These are phyloP conservation scores for Cystofilobasidium capitatum DNA, from an alignment of 768 basidiomycete genomes.

Conservation along the genomic window DNA sequence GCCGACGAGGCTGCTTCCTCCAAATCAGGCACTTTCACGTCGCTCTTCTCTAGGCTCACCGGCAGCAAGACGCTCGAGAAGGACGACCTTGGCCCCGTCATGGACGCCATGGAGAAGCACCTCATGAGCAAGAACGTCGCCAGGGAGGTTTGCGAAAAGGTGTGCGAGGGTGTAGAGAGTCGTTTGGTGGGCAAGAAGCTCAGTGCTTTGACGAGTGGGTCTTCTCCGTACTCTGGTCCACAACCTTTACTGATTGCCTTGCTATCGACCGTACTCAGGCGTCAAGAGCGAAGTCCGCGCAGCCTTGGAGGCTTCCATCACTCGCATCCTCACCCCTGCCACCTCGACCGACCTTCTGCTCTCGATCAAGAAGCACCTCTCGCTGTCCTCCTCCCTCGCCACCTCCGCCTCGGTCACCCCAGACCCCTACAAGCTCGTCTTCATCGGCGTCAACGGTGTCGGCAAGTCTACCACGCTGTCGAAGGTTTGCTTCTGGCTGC, in stretches of 20 bases:
- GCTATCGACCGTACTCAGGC: constrained; percentile 44
- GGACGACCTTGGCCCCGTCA: constrained; percentile 71
- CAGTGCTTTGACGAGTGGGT: constrained; percentile 75
- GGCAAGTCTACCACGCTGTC: constrained; percentile 97
- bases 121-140: constrained; percentile 99
- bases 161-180: constrained; percentile 89
- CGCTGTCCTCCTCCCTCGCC: constrained; percentile 43
- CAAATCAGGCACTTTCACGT: constrained; percentile 38
- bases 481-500: constrained; percentile 98
- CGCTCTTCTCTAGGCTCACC: constrained; percentile 69
- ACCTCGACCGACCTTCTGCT: constrained; percentile 92
- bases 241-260: neutral
- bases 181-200: constrained; percentile 81
- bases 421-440: constrained; percentile 82
- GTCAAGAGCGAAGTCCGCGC: constrained; percentile 71
- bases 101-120: constrained; percentile 93
- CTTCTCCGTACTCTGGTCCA: neutral
- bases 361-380: constrained; percentile 69
- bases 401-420: constrained; percentile 49
- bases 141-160: constrained; percentile 83
- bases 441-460: constrained; percentile 97
- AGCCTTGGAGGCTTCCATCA: constrained; percentile 76
- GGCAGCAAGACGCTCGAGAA: constrained; percentile 70
- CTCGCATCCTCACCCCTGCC: constrained; percentile 88
- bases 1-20: neutral